Base-by-base conservation (phyloP, 305 asterid genomes). In the Ajuga reptans region DNA sequence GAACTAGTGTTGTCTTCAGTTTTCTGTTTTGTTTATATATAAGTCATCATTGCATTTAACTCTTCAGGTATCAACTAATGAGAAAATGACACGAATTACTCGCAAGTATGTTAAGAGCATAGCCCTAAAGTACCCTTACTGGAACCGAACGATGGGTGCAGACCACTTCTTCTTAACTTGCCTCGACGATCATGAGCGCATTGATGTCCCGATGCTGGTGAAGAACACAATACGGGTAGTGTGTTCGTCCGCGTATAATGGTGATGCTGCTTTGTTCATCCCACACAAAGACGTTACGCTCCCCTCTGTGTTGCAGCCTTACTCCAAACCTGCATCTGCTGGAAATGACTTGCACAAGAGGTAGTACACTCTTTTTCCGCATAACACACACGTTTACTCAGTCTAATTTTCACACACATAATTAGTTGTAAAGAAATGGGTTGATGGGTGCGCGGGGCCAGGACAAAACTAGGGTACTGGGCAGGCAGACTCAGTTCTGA, bases 401-500 rank as follows among this genome's bases (percentile, higher is more conserved):
- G 27, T 2, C 27, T 21, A 21, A 0, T 21, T 21, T 21, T 21
- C 27, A 21, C 27, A 21, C 27, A 21, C 27, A 21, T 0, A 21
- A 21, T 21, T 21, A 21, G 27, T 21, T 21, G 27, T 21, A 21
- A 0, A 21, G 27, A 0, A 21, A 21, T 21, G 27, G 27, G 2
- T 9, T 39, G 11, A 1, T 9, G 45, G 10, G 10, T 0, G 5
- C 36, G 36, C 0, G 36, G 36, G 36, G 36, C 6, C 75, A 76
- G 80, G 72, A 33, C 31, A 4, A 60, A n/a, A 46, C 72, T 77
- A 10, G 74, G 77, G 37, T 77, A 60, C 64, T 77, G 81, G 81
- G 63, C 39, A 24, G 81, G 78, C 6, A 8, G 8, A 3, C 17
- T 59, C 73, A 63, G 31, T 29, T 54, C 80, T 0, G 50, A 64